A percentile compares a stretch with the other conserved stretches of the same genome.
Evolutionary conservation across 768 basidiomycete species (phyloP).

Genomic region (Boletus rubroflammeus): DNA sequence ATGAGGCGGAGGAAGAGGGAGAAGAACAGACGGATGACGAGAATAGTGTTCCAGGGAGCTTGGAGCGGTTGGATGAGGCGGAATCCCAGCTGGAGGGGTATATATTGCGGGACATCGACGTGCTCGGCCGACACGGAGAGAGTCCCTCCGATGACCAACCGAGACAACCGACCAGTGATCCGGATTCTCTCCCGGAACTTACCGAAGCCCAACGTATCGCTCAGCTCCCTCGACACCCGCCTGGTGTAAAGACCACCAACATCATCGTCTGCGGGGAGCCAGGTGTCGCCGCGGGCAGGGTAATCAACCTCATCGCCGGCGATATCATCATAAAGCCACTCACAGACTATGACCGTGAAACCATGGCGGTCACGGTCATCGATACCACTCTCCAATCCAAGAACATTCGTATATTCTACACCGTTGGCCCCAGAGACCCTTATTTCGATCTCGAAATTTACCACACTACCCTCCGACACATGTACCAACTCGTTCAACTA

Average conservation of each 20-base stretch:
- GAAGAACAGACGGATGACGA: neutral
- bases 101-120: constrained; percentile 7
- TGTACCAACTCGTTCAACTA: constrained; percentile 26
- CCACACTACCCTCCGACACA: constrained; percentile 20
- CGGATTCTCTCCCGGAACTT: constrained; percentile 2
- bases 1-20: neutral
- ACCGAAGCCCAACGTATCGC: constrained; percentile 20
- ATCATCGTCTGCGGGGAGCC: constrained; percentile 43
- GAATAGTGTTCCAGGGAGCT: constrained; percentile 14
- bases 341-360: constrained; percentile 28
- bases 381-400: constrained; percentile 17
- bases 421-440: constrained; percentile 31
- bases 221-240: constrained; percentile 17
- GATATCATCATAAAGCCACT: constrained; percentile 19
- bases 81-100: constrained; percentile 14
- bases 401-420: constrained; percentile 26
- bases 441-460: constrained; percentile 21
- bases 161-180: neutral
- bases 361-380: constrained; percentile 31
- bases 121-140: constrained; percentile 5
- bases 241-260: constrained; percentile 27
- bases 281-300: constrained; percentile 29
- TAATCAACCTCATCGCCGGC: constrained; percentile 27
- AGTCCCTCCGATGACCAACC: neutral
- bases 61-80: constrained; percentile 15